Percentiles rank a stretch among this genome's conserved stretches.
These are phyloP conservation scores for Echites panduratus DNA, from an alignment of 257 asterid species.

Conservation along the genomic window DNA sequence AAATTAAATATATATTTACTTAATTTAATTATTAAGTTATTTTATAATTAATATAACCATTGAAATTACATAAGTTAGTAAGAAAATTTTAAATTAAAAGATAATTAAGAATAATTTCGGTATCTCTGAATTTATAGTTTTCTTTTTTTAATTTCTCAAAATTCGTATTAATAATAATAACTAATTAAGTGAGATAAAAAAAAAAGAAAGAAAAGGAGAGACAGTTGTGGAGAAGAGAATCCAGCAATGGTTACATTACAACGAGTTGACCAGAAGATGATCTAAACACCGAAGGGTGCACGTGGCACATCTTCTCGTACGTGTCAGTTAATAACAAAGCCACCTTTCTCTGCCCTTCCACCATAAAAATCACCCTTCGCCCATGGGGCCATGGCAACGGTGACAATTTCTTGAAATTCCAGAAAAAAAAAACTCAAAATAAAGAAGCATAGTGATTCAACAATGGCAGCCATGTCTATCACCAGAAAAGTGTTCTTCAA, in stretches of 20 bases:
- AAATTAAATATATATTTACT: no score
- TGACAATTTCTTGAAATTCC: neutral
- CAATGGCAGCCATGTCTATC: conserved; percentile 50
- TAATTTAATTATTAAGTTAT: no score
- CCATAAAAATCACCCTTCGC: neutral
- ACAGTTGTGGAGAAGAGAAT: neutral
- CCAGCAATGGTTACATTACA: neutral
- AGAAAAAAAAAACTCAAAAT: neutral
- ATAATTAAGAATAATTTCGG: no score
- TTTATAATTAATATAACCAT: no score
- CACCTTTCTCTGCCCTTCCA: neutral
- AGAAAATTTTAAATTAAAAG: no score
- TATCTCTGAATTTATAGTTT: no score
- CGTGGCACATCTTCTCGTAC: neutral
- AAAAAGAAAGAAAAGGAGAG: no score
- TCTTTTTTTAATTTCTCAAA: no score
- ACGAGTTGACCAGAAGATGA: neutral
- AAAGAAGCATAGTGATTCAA: neutral
- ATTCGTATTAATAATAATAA: no score
- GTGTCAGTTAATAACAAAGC: neutral
- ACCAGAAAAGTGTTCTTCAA: conserved; percentile 31
- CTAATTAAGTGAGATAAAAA: no score
- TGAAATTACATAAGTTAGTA: no score
- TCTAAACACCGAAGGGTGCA: neutral
- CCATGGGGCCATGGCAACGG: no score